phyloP scores from a whole-genome alignment of 176 grass and related monocot species.

The Rhipidocladum racemiflorum region DNA sequence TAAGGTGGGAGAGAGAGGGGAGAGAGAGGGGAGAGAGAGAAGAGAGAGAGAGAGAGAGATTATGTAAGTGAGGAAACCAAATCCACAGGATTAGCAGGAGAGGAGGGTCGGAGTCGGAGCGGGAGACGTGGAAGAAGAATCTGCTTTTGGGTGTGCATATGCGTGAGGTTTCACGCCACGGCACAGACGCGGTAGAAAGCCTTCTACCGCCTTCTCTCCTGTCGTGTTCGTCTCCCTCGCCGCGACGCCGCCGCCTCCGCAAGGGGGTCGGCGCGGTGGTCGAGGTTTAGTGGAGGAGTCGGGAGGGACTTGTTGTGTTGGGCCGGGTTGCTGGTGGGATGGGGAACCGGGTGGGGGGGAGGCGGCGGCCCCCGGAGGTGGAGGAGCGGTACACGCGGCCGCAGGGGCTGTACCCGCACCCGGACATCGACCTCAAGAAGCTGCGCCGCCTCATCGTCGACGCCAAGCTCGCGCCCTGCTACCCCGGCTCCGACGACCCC shows the following conservation, averaged over 20 bases:
- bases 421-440: constrained; percentile 81
- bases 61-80: not conserved
- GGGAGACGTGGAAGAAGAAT: constrained; percentile 15
- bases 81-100: not conserved
- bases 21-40: no score
- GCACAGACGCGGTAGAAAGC: not conserved
- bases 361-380: constrained; percentile 53
- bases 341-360: constrained; percentile 41
- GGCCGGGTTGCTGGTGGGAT: not conserved
- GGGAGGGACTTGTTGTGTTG: not conserved
- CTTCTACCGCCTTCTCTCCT: constrained; percentile 9
- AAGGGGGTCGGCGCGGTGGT: not conserved
- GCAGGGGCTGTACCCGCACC: constrained; percentile 88
- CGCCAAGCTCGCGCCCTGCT: constrained; percentile 85
- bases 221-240: not conserved
- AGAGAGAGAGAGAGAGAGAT: not conserved
- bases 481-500: constrained; percentile 68
- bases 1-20: not conserved
- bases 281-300: constrained; percentile 5
- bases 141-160: no score
- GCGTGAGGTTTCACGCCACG: not conserved
- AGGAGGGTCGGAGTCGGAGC: not conserved
- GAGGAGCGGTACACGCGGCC: constrained; percentile 83
- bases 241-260: not conserved
- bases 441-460: constrained; percentile 86